Conservation (phyloP, 768 basidiomycete species). For the Mycena rebaudengoi region DNA sequence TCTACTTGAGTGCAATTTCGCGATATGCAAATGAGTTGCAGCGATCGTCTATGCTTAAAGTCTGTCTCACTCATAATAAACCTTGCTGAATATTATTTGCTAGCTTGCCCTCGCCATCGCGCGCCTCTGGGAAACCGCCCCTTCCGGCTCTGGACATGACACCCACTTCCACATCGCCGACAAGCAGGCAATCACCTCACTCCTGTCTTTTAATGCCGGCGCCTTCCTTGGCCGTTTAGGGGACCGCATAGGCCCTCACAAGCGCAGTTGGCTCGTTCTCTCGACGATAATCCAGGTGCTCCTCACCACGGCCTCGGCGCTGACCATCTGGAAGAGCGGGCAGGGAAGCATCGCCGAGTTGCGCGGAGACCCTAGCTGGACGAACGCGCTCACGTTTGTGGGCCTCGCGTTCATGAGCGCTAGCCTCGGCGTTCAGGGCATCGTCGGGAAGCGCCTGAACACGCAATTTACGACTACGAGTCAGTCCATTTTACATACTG, state of each 20-base stretch:
- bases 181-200: conserved; percentile 82
- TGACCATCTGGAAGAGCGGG: conserved; percentile 75
- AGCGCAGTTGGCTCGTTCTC: conserved; percentile 76
- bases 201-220: conserved; percentile 76
- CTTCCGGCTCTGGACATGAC: conserved; percentile 51
- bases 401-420: conserved; percentile 83
- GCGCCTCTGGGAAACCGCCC: conserved; percentile 69
- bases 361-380: conserved; percentile 76
- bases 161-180: conserved; percentile 79
- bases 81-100: background rate
- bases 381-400: conserved; percentile 68
- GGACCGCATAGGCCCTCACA: conserved; percentile 78
- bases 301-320: conserved; percentile 75
- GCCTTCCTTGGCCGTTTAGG: conserved; percentile 82
- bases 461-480: conserved; percentile 82
- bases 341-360: conserved; percentile 58
- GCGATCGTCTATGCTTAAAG: background rate
- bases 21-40: no score
- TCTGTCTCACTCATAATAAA: background rate
- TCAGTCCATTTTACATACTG: conserved; percentile 42
- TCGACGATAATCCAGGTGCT: conserved; percentile 80
- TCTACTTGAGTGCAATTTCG: background rate
- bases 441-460: conserved; percentile 81
- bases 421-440: conserved; percentile 84
- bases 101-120: conserved; percentile 80